phyloP scores from a whole-genome alignment of 2,329 filamentous ascomycete genomes.

The Penicillium vulpinum region DNA sequence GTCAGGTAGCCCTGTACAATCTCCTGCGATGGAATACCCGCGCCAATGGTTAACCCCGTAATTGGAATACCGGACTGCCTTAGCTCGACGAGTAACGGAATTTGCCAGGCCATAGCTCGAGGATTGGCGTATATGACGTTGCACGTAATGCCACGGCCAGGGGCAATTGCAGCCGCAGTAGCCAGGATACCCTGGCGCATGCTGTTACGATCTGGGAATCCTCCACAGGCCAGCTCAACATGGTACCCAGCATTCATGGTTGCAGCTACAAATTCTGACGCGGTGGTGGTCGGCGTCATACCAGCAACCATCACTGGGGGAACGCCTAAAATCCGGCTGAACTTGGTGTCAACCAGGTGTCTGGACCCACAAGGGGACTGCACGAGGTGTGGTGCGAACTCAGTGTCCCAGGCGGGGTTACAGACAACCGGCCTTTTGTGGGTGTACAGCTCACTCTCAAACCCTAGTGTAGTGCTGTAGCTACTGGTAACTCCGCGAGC shows the following conservation, averaged over 20 bases:
- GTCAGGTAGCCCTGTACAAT: neutral
- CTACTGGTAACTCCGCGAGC: neutral
- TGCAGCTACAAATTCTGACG: conserved; percentile 1
- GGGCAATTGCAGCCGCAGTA: neutral
- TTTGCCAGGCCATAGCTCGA: conserved; percentile 2
- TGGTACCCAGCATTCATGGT: conserved; percentile 4
- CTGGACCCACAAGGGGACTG: neutral
- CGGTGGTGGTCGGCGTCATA: conserved; percentile 4
- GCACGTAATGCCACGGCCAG: conserved; percentile 2
- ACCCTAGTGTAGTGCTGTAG: neutral
- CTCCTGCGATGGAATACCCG: conserved; percentile 1
- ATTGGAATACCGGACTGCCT: neutral
- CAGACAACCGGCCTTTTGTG: neutral
- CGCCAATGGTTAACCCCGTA: conserved; percentile 1
- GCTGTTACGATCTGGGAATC: conserved; percentile 1
- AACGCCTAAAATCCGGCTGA: neutral
- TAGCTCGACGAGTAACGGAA: neutral
- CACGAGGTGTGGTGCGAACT: neutral
- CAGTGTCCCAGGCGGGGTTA: neutral
- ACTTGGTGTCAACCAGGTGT: neutral
- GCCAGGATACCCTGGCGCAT: neutral
- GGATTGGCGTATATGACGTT: conserved; percentile 8
- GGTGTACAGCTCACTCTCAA: neutral
- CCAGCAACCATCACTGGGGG: conserved; percentile 6
- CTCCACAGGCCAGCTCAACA: conserved; percentile 1